Base-by-base conservation (phyloP, 495 filamentous ascomycete species). In the Pyronema domesticum region DNA sequence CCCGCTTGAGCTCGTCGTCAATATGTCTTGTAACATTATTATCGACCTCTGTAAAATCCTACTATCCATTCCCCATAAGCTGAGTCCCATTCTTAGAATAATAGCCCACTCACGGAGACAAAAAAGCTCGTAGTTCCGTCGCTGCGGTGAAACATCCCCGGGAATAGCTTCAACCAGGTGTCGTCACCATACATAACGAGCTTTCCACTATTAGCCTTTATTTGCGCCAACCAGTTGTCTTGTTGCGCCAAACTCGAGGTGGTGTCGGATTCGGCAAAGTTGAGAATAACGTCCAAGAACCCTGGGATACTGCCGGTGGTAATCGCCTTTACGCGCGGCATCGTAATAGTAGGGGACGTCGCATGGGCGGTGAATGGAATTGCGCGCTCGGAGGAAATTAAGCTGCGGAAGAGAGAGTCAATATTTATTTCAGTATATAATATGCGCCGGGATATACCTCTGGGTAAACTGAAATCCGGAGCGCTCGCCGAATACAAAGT, bases 21-120 rank as follows among this genome's bases (percentile, higher is more conserved):
- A 96, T 70, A 69, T 99, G 87, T 50, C 91, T 77, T 7, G 91
- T 99, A 62, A 99, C 91, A 70, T 99, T 98, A 62, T 85, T 81
- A 67, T 98, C 91, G 52, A 98, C 91, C 72, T 98, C 91, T 14
- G 85, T 88, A 59, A 95, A 98, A 67, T 99, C 93, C 88, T 95
- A 61, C n/a, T 36, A 39, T 44, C 53, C 47, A 19, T 19, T n/a
- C 10, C 44, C 43, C 46, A 35, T 42, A 30, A 46, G 46, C 37
- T 10, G 9, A 4, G 9, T 42, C 15, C 54, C 33, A 51, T 30
- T 45, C 37, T 47, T 15, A 10, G 10, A 47, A 7, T 19, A 50
- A 35, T 35, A 37, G 33, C n/a, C 35, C 43, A 80, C 84, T 75
- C 62, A 95, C 88, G 69, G 91, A 89, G 57, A 99, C 91, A 68